phyloP scores from a whole-genome alignment of 2,329 filamentous ascomycete genomes.

The Venturia oleaginea region DNA sequence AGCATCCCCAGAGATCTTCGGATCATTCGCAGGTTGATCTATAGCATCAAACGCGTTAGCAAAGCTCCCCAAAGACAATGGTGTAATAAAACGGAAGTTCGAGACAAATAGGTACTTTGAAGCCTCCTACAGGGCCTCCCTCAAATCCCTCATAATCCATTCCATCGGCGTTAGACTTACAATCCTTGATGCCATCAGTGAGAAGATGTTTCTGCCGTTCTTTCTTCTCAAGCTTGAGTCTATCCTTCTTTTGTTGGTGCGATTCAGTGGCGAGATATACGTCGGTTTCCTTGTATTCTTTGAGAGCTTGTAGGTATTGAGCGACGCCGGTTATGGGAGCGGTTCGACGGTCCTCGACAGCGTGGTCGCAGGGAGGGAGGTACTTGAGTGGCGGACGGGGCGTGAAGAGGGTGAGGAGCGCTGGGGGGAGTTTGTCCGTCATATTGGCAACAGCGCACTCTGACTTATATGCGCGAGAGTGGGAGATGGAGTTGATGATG shows the following conservation, averaged over 20 bases:
- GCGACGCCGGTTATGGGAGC: slow-evolving; percentile 64
- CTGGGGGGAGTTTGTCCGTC: slow-evolving; percentile 94
- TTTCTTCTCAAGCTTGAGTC: slow-evolving; percentile 73
- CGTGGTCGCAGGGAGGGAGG: slow-evolving; percentile 72
- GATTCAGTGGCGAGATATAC: slow-evolving; percentile 78
- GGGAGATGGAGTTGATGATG: slow-evolving; percentile 6
- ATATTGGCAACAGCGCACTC: slow-evolving; percentile 39
- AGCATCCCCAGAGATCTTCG: slow-evolving; percentile 83
- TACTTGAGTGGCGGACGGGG: slow-evolving; percentile 87
- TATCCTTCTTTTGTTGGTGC: slow-evolving; percentile 81
- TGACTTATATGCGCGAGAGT: neutral
- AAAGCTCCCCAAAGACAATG: neutral
- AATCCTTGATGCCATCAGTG: slow-evolving; percentile 55
- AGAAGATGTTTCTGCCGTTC: slow-evolving; percentile 54
- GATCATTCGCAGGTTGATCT: slow-evolving; percentile 79
- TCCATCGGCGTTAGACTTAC: slow-evolving; percentile 35
- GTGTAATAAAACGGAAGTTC: neutral
- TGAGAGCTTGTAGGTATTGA: slow-evolving; percentile 62
- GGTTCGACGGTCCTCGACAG: slow-evolving; percentile 73
- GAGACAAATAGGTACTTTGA: neutral
- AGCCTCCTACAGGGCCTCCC: neutral
- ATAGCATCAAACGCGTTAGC: slow-evolving; percentile 12
- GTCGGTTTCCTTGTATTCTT: slow-evolving; percentile 70
- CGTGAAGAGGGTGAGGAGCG: slow-evolving; percentile 88
- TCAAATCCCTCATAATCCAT: neutral